Evolutionary conservation across 148 eudicot species (phyloP).

Genomic region (Suaeda aralocaspica): DNA sequence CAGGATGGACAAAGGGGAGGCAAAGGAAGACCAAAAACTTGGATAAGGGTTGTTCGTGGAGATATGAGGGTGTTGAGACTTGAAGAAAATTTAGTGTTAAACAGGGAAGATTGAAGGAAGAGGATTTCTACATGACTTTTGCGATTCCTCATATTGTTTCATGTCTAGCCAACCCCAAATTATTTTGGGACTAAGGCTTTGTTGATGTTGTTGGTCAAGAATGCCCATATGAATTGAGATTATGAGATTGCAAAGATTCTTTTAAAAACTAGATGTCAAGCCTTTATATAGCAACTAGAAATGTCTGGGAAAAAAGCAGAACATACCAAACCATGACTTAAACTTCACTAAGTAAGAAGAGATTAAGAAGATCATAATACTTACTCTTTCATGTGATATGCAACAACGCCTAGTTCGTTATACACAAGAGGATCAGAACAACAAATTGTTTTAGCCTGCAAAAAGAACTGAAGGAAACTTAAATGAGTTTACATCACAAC

Average conservation of each 20-base stretch:
- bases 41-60: no score
- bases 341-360: neutral
- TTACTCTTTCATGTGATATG: conserved; percentile 97
- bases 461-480: conserved; percentile 64
- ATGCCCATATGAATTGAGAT: no score
- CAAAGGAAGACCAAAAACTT: no score
- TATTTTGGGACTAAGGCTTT: no score
- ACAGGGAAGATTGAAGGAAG: no score
- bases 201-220: no score
- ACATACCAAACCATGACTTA: neutral
- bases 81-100: no score
- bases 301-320: neutral
- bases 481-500: conserved; percentile 7
- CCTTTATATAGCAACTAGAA: neutral
- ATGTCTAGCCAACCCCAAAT: no score
- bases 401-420: conserved; percentile 95
- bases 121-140: no score
- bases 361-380: conserved; percentile 25
- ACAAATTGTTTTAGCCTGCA: conserved; percentile 85
- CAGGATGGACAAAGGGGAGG: no score
- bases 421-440: conserved; percentile 93
- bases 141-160: no score
- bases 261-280: neutral
- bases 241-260: neutral
- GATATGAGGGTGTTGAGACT: no score